These are phyloP conservation scores for Hypocrella siamensis DNA, from an alignment of 2,329 filamentous ascomycete genomes.

Conservation along the genomic window DNA sequence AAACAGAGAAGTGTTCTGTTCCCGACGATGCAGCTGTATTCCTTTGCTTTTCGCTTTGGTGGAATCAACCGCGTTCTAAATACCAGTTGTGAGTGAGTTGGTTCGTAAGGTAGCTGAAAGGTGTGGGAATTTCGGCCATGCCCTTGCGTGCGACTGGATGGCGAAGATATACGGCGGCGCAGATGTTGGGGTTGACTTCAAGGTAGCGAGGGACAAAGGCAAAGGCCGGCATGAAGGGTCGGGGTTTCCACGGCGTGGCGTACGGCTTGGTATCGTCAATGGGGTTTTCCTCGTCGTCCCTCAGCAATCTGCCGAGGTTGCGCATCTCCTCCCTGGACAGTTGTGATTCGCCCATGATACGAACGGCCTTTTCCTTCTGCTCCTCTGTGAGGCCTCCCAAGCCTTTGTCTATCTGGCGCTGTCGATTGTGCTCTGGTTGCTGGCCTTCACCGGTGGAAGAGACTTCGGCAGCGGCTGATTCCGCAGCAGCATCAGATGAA, in stretches of 20 bases:
- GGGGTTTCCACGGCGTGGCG: slow-evolving; percentile 75
- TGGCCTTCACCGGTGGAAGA: neutral
- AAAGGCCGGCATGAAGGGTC: slow-evolving; percentile 79
- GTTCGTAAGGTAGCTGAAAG: slow-evolving; percentile 54
- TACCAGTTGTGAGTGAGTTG: slow-evolving; percentile 93
- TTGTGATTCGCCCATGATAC: slow-evolving; percentile 16
- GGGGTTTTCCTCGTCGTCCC: slow-evolving; percentile 57
- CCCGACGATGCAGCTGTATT: too few species aligned
- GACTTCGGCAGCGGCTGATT: slow-evolving; percentile 4
- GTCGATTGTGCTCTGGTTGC: slow-evolving; percentile 12
- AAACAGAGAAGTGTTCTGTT: too few species aligned
- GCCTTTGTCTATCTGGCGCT: slow-evolving; percentile 17
- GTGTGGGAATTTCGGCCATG: slow-evolving; percentile 67
- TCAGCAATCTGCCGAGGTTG: slow-evolving; percentile 40
- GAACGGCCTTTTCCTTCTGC: slow-evolving; percentile 16
- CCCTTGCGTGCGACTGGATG: slow-evolving; percentile 84
- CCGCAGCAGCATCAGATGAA: slow-evolving; percentile 4
- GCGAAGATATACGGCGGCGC: slow-evolving; percentile 83
- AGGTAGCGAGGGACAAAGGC: slow-evolving; percentile 91
- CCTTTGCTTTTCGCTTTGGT: too few species aligned
- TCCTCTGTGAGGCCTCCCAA: slow-evolving; percentile 16
- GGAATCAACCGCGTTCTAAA: slow-evolving; percentile 62
- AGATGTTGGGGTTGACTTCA: slow-evolving; percentile 96
- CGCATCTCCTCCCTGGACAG: slow-evolving; percentile 33
- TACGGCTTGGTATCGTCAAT: slow-evolving; percentile 69